Evolutionary conservation across 1,139 yeast genomes (phyloP).

Genomic region (Saccharomyces hybrid): DNA sequence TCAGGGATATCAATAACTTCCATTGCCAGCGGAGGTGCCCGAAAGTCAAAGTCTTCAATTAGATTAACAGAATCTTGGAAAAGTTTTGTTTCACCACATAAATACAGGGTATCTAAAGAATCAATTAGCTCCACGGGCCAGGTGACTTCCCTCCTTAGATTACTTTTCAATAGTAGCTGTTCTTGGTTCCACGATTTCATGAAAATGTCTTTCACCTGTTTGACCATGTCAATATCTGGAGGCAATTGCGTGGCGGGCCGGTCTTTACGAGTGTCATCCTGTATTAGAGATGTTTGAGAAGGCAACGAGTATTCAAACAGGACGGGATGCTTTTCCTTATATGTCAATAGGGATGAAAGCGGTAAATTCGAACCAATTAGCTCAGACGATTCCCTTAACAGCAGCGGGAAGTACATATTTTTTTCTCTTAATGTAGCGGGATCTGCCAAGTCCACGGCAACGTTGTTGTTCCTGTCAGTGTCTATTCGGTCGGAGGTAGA

Average conservation of each 20-base stretch:
- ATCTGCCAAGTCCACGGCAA: constrained; percentile 14
- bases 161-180: constrained; percentile 4
- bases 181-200: constrained; percentile 20
- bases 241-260: constrained; percentile 22
- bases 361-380: constrained; percentile 8
- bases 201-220: constrained; percentile 10
- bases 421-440: constrained; percentile 28
- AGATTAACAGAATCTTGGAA: constrained; percentile 45
- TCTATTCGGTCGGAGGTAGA: background rate
- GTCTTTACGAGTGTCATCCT: constrained; percentile 22
- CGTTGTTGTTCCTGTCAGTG: background rate
- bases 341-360: constrained; percentile 16
- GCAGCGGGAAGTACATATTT: constrained; percentile 35
- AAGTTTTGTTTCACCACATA: constrained; percentile 54
- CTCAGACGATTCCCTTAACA: constrained; percentile 12
- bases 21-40: constrained; percentile 9
- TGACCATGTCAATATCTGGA: constrained; percentile 26
- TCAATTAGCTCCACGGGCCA: constrained; percentile 44
- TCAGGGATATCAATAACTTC: constrained; percentile 58
- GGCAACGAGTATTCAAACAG: constrained; percentile 31
- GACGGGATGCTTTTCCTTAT: constrained; percentile 29
- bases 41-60: constrained; percentile 40
- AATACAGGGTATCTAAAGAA: constrained; percentile 57
- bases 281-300: constrained; percentile 14
- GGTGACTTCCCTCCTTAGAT: constrained; percentile 5